Evolutionary conservation across 2,329 filamentous ascomycete species (phyloP).

Genomic region (Xylaria arbuscula): DNA sequence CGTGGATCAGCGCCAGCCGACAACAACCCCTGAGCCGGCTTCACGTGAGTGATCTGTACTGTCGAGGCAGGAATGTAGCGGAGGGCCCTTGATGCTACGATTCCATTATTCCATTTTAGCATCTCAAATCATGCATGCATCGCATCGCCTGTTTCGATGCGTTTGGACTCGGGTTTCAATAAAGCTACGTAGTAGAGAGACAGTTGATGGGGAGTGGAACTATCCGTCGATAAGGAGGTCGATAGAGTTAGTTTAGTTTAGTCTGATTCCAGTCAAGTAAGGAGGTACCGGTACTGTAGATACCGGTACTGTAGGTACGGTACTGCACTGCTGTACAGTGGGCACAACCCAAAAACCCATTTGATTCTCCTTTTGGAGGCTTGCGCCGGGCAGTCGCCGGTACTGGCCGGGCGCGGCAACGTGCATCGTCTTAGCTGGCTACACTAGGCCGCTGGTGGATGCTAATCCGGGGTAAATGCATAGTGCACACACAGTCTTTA

Average conservation of each 20-base stretch:
- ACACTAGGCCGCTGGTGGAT: background rate
- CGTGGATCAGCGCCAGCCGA: slow-evolving; percentile 23
- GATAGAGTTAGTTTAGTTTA: background rate
- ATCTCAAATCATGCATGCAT: slow-evolving; percentile 36
- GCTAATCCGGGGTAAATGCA: slow-evolving; percentile 20
- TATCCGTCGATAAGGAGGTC: background rate
- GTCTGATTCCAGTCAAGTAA: background rate
- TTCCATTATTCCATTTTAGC: slow-evolving; percentile 50
- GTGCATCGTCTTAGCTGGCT: background rate
- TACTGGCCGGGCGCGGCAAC: background rate
- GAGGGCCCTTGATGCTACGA: slow-evolving; percentile 42
- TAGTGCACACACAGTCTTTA: background rate
- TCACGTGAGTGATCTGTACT: slow-evolving; percentile 42
- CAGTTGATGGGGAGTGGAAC: slow-evolving; percentile 11
- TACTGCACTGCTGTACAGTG: background rate
- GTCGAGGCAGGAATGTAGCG: slow-evolving; percentile 41
- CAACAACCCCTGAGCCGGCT: slow-evolving; percentile 31
- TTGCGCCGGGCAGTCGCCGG: slow-evolving; percentile 8
- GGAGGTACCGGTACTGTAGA: background rate
- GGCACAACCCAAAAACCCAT: background rate
- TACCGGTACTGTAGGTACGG: background rate
- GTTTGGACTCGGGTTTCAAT: slow-evolving; percentile 9
- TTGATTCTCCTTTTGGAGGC: slow-evolving; percentile 5
- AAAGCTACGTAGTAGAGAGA: slow-evolving; percentile 8
- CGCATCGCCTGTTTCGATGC: slow-evolving; percentile 24